A percentile compares a stretch with the other conserved stretches of the same genome.
Conservation (phyloP, 257 asterid genomes). For the Solanum sejunctum region DNA sequence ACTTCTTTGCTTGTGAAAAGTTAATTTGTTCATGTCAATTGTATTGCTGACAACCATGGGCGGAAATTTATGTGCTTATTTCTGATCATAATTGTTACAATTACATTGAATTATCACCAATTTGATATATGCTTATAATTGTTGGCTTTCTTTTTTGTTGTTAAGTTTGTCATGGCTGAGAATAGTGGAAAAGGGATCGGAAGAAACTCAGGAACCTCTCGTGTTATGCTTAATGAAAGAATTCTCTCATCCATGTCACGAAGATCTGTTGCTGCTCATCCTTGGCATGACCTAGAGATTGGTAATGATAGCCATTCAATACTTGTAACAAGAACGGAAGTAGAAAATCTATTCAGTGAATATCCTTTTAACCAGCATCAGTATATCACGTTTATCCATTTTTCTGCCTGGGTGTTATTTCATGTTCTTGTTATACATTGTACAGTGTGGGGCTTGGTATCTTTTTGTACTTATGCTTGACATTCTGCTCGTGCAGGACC, state of each 20-base stretch:
- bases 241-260: slow-evolving; percentile 69
- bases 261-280: slow-evolving; percentile 79
- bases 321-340: not conserved
- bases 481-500: slow-evolving; percentile 48
- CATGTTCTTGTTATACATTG: not conserved
- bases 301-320: slow-evolving; percentile 22
- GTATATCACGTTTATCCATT: not conserved
- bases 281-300: slow-evolving; percentile 97
- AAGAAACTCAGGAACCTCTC: slow-evolving; percentile 17
- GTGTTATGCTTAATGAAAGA: slow-evolving; percentile 53
- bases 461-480: not conserved
- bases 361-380: not conserved
- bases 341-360: not conserved
- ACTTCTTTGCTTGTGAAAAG: not conserved
- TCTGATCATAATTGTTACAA: not conserved
- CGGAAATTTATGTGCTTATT: not conserved
- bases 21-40: not conserved
- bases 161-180: slow-evolving; percentile 39
- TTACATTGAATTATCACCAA: not conserved
- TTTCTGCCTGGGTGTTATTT: not conserved
- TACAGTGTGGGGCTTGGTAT: not conserved
- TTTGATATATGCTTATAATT: not conserved
- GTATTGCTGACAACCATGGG: not conserved
- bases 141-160: not conserved
- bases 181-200: slow-evolving; percentile 9